A percentile compares a stretch with the other conserved stretches of the same genome.
Evolutionary conservation across 2,329 filamentous ascomycete species (phyloP).

Genomic region (Coleophoma crateriformis): DNA sequence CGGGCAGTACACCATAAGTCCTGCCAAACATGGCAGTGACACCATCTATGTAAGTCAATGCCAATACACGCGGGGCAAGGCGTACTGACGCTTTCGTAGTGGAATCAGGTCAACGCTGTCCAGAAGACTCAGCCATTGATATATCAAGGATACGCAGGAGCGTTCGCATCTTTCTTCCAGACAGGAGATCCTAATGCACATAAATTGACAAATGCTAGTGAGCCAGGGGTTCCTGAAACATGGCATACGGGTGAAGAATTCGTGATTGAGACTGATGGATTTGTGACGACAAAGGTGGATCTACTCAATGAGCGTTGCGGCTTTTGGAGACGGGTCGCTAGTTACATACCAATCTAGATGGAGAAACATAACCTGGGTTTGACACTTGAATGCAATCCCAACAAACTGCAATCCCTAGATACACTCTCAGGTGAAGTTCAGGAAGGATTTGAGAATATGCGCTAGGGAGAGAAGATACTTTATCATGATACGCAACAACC

Average conservation of each 20-base stretch:
- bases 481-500: too few species aligned
- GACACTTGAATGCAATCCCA: too few species aligned
- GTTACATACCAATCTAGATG: conserved; percentile 37
- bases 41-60: conserved; percentile 41
- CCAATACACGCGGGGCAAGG: neutral
- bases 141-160: conserved; percentile 52
- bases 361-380: neutral
- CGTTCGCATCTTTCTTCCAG: conserved; percentile 55
- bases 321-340: conserved; percentile 45
- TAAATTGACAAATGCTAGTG: conserved; percentile 41
- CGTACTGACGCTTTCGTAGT: conserved; percentile 29
- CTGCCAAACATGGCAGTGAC: conserved; percentile 54
- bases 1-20: conserved; percentile 53
- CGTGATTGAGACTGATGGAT: conserved; percentile 39
- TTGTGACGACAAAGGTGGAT: conserved; percentile 32
- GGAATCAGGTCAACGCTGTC: conserved; percentile 48
- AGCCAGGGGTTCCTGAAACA: conserved; percentile 37
- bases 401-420: too few species aligned
- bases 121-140: conserved; percentile 46
- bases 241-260: conserved; percentile 37
- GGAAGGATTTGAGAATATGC: too few species aligned
- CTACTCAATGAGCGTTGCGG: conserved; percentile 41
- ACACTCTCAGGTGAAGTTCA: too few species aligned
- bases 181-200: conserved; percentile 52
- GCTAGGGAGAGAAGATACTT: too few species aligned